Conservation (phyloP, 805 yeast species). For the Candida tallmaniae region DNA sequence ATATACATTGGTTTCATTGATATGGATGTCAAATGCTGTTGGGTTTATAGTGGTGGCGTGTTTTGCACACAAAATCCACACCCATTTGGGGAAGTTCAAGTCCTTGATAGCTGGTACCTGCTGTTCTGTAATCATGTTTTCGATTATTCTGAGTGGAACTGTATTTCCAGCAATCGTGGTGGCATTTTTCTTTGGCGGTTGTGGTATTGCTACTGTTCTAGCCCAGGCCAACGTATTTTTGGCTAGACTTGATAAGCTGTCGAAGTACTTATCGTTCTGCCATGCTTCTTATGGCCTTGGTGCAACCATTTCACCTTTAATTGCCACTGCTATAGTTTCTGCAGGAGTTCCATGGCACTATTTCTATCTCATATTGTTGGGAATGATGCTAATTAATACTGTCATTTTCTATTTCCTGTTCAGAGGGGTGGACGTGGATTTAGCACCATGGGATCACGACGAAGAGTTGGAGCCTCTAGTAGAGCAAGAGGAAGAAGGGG, state of each 20-base stretch:
- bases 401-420: slow-evolving; percentile 41
- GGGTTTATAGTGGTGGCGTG: slow-evolving; percentile 51
- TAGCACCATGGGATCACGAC: slow-evolving; percentile 29
- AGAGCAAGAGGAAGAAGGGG: slow-evolving; percentile 4
- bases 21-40: slow-evolving; percentile 56
- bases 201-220: slow-evolving; percentile 47
- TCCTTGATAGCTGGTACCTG: slow-evolving; percentile 36
- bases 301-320: slow-evolving; percentile 64
- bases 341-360: slow-evolving; percentile 50
- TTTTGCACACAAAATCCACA: slow-evolving; percentile 42
- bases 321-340: slow-evolving; percentile 52
- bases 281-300: slow-evolving; percentile 75
- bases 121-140: slow-evolving; percentile 36
- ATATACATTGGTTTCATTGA: slow-evolving; percentile 51
- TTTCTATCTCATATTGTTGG: slow-evolving; percentile 48
- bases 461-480: slow-evolving; percentile 2
- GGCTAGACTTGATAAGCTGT: slow-evolving; percentile 47
- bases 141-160: slow-evolving; percentile 45
- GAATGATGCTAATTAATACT: slow-evolving; percentile 28
- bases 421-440: slow-evolving; percentile 44
- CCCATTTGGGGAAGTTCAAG: slow-evolving; percentile 36
- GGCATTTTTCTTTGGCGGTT: slow-evolving; percentile 55
- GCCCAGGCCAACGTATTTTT: slow-evolving; percentile 52
- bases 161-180: slow-evolving; percentile 44
- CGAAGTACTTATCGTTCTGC: slow-evolving; percentile 53